These are phyloP conservation scores for Aspergillus sclerotioniger DNA, from an alignment of 495 filamentous ascomycete species.

Conservation along the genomic window DNA sequence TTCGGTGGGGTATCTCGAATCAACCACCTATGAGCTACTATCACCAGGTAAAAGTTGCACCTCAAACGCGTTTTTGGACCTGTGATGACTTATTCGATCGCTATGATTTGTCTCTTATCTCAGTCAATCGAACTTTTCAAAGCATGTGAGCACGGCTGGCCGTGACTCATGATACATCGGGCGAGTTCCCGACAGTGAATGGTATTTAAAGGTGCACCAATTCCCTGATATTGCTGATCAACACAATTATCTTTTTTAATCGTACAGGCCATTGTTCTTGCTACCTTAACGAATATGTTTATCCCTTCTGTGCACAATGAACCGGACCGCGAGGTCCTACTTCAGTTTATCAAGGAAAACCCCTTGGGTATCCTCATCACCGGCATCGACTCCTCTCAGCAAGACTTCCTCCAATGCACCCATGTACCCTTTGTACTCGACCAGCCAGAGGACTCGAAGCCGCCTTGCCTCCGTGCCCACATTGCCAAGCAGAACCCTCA, in stretches of 20 bases:
- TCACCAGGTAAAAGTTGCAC: not conserved
- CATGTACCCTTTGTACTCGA: constrained; percentile 49
- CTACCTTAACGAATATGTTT: too few relatives aligned
- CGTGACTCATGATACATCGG: too few relatives aligned
- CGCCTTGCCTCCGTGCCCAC: constrained; percentile 48
- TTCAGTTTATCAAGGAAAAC: constrained; percentile 45
- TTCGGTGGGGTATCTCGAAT: not conserved
- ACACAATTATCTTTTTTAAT: not conserved
- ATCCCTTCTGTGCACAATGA: constrained; percentile 2
- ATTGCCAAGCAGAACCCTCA: constrained; percentile 56
- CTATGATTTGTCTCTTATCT: too few relatives aligned
- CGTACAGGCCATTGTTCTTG: too few relatives aligned
- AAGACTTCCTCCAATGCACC: constrained; percentile 15
- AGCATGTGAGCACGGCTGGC: too few relatives aligned
- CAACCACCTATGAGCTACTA: too few relatives aligned
- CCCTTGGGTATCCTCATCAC: constrained; percentile 56
- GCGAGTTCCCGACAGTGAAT: too few relatives aligned
- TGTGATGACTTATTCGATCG: too few relatives aligned
- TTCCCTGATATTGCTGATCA: too few relatives aligned
- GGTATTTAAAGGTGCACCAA: too few relatives aligned
- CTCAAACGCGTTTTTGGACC: not conserved
- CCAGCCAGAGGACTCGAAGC: constrained; percentile 46
- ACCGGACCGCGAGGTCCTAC: not conserved
- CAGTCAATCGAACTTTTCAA: too few relatives aligned
- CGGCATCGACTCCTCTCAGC: constrained; percentile 36